phyloP scores from a whole-genome alignment of 23 red algal genomes.

The Chondrus crispus region DNA sequence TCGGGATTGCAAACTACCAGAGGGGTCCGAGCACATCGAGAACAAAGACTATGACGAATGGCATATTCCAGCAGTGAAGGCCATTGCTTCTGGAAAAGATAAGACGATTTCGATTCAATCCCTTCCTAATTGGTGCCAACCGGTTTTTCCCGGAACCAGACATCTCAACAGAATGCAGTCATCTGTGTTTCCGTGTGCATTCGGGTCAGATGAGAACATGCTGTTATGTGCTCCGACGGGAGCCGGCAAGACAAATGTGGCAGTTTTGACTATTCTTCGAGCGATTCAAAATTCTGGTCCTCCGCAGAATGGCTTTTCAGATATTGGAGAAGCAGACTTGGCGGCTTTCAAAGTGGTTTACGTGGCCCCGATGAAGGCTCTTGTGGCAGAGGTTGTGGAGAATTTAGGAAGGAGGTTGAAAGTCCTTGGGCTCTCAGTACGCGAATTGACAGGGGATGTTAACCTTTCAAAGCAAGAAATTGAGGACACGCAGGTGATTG shows the following conservation, averaged over 20 bases:
- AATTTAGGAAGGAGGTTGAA: slow-evolving; percentile 65
- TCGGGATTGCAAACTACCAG: slow-evolving; percentile 48
- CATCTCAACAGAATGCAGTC: slow-evolving; percentile 83
- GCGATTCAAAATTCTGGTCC: slow-evolving; percentile 17
- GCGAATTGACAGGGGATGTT: slow-evolving; percentile 89
- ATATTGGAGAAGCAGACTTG: slow-evolving; percentile 26
- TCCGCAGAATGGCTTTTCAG: background rate
- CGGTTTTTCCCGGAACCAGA: slow-evolving; percentile 52
- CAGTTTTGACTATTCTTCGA: slow-evolving; percentile 80
- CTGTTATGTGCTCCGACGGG: slow-evolving; percentile 94
- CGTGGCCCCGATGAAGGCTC: slow-evolving; percentile 96
- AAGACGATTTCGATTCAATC: background rate
- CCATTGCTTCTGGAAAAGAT: background rate
- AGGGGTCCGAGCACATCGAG: slow-evolving; percentile 49
- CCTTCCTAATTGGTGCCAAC: slow-evolving; percentile 44
- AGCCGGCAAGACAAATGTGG: slow-evolving; percentile 95
- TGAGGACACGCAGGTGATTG: slow-evolving; percentile 78
- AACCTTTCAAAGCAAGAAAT: slow-evolving; percentile 71
- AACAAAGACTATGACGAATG: slow-evolving; percentile 78
- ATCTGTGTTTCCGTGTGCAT: slow-evolving; percentile 59
- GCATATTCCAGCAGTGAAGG: slow-evolving; percentile 45
- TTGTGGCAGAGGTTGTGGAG: slow-evolving; percentile 89
- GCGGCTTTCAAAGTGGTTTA: slow-evolving; percentile 83
- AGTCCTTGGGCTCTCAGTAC: slow-evolving; percentile 63
- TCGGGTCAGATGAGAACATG: slow-evolving; percentile 82